Conservation (phyloP, 1,284 basidiomycete species). For the Austroboletus niveus region DNA sequence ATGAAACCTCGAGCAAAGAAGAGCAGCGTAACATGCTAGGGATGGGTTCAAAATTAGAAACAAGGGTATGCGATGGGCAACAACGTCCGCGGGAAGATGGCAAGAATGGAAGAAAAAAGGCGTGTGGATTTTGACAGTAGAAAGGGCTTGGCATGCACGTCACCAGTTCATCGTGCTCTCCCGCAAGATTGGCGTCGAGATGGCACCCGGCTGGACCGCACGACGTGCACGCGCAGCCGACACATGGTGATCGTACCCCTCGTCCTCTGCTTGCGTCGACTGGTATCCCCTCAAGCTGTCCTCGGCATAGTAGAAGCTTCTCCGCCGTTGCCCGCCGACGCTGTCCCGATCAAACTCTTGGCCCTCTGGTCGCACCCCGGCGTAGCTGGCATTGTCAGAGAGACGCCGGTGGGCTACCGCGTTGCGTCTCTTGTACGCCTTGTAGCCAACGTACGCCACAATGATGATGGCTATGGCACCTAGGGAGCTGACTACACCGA, state of each 20-base stretch:
- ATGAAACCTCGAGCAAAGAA: neutral
- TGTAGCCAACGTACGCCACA: constrained; percentile 60
- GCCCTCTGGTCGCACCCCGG: constrained; percentile 48
- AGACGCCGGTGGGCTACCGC: constrained; percentile 64
- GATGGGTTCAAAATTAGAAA: neutral
- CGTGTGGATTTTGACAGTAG: neutral
- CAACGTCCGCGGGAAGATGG: constrained; percentile 8
- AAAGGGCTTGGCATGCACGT: neutral
- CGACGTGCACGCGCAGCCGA: constrained; percentile 49
- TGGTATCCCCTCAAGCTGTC: constrained; percentile 67
- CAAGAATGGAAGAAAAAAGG: neutral
- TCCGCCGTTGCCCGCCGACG: constrained; percentile 63
- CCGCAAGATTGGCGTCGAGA: constrained; percentile 64
- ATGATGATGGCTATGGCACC: constrained; percentile 69
- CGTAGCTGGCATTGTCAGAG: constrained; percentile 44
- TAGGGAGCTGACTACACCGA: constrained; percentile 74
- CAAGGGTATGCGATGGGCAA: constrained; percentile 16
- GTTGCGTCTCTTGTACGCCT: constrained; percentile 56
- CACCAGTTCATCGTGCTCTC: constrained; percentile 78
- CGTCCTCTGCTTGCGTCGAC: constrained; percentile 26
- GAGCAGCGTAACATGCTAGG: neutral
- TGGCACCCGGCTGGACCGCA: constrained; percentile 49
- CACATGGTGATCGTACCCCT: constrained; percentile 29
- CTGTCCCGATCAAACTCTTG: constrained; percentile 74
- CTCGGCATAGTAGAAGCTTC: constrained; percentile 82